A percentile compares a stretch with the other conserved stretches of the same genome.
Evolutionary conservation across 352 stramenopile genomes (phyloP).

Genomic region (Hyaloperonospora brassicae): DNA sequence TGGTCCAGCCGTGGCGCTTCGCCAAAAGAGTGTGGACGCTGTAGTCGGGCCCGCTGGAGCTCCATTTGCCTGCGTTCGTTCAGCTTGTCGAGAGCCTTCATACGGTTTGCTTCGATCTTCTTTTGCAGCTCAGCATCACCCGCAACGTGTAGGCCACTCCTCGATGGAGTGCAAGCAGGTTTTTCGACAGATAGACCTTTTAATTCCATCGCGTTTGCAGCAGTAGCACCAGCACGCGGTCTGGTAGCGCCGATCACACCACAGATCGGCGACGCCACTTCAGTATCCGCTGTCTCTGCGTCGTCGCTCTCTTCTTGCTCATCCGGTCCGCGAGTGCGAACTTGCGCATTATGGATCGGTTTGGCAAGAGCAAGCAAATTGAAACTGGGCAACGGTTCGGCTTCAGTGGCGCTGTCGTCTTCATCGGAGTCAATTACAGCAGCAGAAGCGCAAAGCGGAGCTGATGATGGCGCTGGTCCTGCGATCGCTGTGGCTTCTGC

Average conservation of each 20-base stretch:
- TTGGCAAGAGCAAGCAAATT: constrained; percentile 15
- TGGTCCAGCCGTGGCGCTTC: neutral
- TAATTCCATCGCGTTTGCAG: neutral
- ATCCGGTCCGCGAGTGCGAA: neutral
- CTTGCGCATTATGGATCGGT: constrained; percentile 7
- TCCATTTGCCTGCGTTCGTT: constrained; percentile 32
- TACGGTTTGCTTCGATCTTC: constrained; percentile 64
- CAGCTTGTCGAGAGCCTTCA: constrained; percentile 52
- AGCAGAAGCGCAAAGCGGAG: constrained; percentile 6
- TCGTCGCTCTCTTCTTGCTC: constrained; percentile 4
- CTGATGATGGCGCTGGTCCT: constrained; percentile 5
- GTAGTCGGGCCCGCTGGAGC: constrained; percentile 6
- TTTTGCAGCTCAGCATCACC: constrained; percentile 22
- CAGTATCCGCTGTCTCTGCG: neutral
- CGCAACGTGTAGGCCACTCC: neutral
- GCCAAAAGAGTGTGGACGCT: constrained; percentile 1
- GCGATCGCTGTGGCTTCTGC: neutral
- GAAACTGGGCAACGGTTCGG: constrained; percentile 24
- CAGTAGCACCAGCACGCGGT: constrained; percentile 2
- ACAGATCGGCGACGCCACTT: constrained; percentile 17
- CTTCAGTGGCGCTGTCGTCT: constrained; percentile 13
- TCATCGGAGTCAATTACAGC: constrained; percentile 13
- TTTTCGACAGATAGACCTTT: neutral
- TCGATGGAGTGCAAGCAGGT: neutral
- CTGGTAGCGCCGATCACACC: constrained; percentile 10